phyloP scores from a whole-genome alignment of 1,139 yeast species.

The Arxiozyma slooffiae region DNA sequence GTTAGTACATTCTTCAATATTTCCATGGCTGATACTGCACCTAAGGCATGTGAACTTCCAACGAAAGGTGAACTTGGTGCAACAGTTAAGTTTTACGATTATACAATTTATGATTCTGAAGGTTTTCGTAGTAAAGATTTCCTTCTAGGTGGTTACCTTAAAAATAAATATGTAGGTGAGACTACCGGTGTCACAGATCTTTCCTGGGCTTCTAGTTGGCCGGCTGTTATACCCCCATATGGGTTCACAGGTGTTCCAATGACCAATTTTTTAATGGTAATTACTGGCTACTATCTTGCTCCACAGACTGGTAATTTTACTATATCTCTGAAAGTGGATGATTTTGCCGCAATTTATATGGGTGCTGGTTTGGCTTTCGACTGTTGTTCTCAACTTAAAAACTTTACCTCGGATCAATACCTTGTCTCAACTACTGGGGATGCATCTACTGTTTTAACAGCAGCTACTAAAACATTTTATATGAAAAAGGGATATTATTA shows the following conservation, averaged over 20 bases:
- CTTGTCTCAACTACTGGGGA: neutral
- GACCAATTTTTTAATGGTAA: neutral
- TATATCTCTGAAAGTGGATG: neutral
- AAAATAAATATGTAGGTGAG: neutral
- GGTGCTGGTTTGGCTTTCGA: constrained; percentile 2
- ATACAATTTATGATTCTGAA: neutral
- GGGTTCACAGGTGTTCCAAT: neutral
- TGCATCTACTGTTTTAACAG: neutral
- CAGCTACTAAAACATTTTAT: neutral
- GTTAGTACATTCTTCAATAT: neutral
- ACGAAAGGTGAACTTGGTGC: neutral
- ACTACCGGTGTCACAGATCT: neutral
- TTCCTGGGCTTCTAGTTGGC: neutral
- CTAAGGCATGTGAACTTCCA: neutral
- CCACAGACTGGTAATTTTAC: constrained; percentile 2
- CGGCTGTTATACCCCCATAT: neutral
- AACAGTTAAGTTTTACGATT: neutral
- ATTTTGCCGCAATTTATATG: neutral
- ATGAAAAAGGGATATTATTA: neutral
- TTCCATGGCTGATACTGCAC: neutral
- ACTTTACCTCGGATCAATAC: neutral
- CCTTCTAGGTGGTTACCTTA: neutral
- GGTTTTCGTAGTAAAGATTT: neutral
- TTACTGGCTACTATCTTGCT: constrained; percentile 2
- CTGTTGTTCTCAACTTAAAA: neutral